Conservation (phyloP, 1,284 basidiomycete species). For the Tilletiaria anomala region DNA sequence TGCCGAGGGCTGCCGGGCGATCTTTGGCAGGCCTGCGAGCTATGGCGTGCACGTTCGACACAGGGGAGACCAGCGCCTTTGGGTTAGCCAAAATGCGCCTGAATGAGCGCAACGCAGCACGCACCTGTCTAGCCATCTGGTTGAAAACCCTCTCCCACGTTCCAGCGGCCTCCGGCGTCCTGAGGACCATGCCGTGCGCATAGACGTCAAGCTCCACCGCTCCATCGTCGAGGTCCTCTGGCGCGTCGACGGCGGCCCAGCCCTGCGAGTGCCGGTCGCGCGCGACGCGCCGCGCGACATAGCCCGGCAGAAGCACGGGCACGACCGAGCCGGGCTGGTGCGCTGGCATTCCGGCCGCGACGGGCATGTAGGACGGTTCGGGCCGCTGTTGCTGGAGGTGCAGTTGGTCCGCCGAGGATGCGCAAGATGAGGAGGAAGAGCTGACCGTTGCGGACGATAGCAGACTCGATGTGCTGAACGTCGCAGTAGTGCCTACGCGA, state of each 20-base stretch:
- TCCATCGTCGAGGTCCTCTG: not conserved
- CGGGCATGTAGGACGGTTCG: too few relatives aligned
- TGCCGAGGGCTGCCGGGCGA: not conserved
- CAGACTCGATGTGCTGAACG: too few relatives aligned
- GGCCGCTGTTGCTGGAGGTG: too few relatives aligned
- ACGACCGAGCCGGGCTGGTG: constrained; percentile 1
- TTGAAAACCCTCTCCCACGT: not conserved
- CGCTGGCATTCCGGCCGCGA: not conserved
- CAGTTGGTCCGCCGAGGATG: not conserved
- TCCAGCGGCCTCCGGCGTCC: not conserved
- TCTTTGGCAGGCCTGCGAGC: not conserved
- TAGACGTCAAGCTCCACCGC: not conserved
- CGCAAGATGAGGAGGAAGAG: not conserved
- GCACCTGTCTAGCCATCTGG: not conserved
- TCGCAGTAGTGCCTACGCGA: too few relatives aligned
- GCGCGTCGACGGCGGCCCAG: not conserved
- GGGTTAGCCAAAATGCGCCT: not conserved
- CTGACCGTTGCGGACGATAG: too few relatives aligned
- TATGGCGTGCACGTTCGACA: not conserved
- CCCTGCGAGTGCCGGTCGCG: not conserved
- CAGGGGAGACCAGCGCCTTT: not conserved
- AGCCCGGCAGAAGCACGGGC: not conserved
- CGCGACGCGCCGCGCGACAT: not conserved
- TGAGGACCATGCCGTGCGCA: not conserved
- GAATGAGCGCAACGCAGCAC: not conserved